Base-by-base conservation (phyloP, 495 filamentous ascomycete species). In the Platismatia glauca region DNA sequence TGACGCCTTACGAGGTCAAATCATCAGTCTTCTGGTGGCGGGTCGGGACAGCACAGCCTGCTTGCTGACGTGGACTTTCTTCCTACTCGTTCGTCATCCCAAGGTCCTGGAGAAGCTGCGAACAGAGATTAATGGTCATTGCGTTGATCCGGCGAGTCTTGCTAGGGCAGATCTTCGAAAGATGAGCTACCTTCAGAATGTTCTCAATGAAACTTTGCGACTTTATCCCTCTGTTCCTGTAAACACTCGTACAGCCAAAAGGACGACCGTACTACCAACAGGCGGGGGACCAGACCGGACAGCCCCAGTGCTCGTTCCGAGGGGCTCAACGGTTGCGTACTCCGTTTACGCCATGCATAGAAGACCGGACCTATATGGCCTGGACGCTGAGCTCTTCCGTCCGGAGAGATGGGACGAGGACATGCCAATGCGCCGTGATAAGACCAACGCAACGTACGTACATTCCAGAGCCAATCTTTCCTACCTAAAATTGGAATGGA, bases 21-120 rank as follows among this genome's bases (percentile, higher is more conserved):
- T 85, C 62, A 75, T 89, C 50, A 84, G 86, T 60, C 78, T 89
- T 55, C 76, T 89, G 1, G 74, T 84, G 1, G 86, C 86, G 1
- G 81, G 80, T 6, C 78, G 84, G 63, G 85, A 87, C 69, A 86
- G 83, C 33, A 86, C 84, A 6, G 79, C 78, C 33, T 75, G 72
- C n/a, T 78, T 83, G 5, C 68, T 86, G 0, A 76, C 78, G 3
- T 86, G 82, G 82, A 72, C 76, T 3, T 71, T 84, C 34, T 71
- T 71, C 33, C 66, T 73, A 27, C 68, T 76, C 4, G 69, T 71
- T 7, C 67, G 74, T 44, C 68, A 74, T 58, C 70, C 71, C 0
- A 50, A 44, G 7, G 62, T 66, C 5, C 60, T 75, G 65, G 60
- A 29, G n/a, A 72, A 72, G 15, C 64, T 76, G 12, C 70, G 71